phyloP scores from a whole-genome alignment of 1,284 basidiomycete genomes.

The Leccinum subatratum region DNA sequence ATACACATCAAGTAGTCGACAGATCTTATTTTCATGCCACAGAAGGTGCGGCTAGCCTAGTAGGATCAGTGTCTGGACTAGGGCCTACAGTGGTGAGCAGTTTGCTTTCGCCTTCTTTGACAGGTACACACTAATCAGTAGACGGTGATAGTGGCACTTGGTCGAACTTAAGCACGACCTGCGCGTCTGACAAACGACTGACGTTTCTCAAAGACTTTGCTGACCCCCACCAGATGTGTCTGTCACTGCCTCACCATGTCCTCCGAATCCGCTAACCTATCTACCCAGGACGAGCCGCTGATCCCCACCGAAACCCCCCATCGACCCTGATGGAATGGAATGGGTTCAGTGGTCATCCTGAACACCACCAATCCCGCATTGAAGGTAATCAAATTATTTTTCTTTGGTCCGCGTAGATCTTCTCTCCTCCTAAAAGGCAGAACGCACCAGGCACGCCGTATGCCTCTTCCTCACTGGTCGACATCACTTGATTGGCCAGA shows the following conservation, averaged over 20 bases:
- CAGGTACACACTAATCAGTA: too few relatives aligned
- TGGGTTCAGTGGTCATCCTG: slow-evolving; percentile 1
- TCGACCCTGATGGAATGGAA: slow-evolving; percentile 3
- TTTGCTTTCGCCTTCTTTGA: too few relatives aligned
- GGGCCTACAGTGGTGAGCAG: too few relatives aligned
- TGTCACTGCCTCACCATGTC: neutral
- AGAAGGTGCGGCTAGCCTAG: too few relatives aligned
- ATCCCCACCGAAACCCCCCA: neutral
- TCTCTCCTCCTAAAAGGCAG: neutral
- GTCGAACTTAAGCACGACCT: too few relatives aligned
- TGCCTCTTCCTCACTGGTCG: neutral
- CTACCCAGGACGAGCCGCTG: neutral
- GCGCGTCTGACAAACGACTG: neutral
- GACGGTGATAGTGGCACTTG: too few relatives aligned
- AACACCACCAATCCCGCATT: neutral
- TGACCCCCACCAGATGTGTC: neutral
- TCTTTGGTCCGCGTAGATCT: neutral
- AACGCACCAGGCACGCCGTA: slow-evolving; percentile 1
- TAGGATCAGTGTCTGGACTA: too few relatives aligned
- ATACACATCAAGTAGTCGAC: too few relatives aligned
- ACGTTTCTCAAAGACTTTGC: slow-evolving; percentile 1
- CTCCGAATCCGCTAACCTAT: too few relatives aligned
- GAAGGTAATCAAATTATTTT: neutral
- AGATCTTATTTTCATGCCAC: too few relatives aligned
- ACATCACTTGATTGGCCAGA: neutral